phyloP scores from a whole-genome alignment of 805 yeast genomes.

The Grigorovia jiainica region DNA sequence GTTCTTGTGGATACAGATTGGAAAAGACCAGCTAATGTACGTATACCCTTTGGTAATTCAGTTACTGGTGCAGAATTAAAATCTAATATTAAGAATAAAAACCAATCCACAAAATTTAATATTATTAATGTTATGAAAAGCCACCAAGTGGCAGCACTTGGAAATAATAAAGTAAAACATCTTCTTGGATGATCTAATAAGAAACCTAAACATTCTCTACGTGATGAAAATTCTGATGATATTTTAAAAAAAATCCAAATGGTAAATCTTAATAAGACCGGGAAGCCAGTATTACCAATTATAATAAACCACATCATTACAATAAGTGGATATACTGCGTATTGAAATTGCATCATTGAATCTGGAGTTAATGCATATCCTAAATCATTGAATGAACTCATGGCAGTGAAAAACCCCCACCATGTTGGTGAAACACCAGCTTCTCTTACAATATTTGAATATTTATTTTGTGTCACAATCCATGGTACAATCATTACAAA shows the following conservation, averaged over 20 bases:
- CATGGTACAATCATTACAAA: constrained; percentile 50
- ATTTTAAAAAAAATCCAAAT: constrained; percentile 70
- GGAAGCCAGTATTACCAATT: constrained; percentile 92
- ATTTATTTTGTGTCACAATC: constrained; percentile 36
- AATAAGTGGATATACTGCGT: constrained; percentile 55
- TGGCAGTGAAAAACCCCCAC: constrained; percentile 87
- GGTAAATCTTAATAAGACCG: constrained; percentile 65
- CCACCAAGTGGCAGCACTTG: constrained; percentile 94
- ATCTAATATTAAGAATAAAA: constrained; percentile 72
- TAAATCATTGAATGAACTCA: constrained; percentile 70
- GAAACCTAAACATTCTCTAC: constrained; percentile 70
- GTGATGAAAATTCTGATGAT: constrained; percentile 51
- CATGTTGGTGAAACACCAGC: constrained; percentile 66
- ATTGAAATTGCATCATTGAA: constrained; percentile 60
- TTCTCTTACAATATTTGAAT: constrained; percentile 34
- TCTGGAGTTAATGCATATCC: constrained; percentile 75
- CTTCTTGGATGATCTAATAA: constrained; percentile 91
- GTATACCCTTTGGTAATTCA: constrained; percentile 49
- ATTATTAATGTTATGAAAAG: constrained; percentile 60
- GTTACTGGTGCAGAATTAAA: constrained; percentile 40
- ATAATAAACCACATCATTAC: constrained; percentile 60
- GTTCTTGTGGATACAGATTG: constrained; percentile 91
- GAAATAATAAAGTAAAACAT: constrained; percentile 85
- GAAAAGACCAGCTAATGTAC: constrained; percentile 71
- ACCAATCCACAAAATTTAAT: constrained; percentile 65